Evolutionary conservation across 75 land plant genomes (phyloP).

Genomic region (Selaginella tamariscina): DNA sequence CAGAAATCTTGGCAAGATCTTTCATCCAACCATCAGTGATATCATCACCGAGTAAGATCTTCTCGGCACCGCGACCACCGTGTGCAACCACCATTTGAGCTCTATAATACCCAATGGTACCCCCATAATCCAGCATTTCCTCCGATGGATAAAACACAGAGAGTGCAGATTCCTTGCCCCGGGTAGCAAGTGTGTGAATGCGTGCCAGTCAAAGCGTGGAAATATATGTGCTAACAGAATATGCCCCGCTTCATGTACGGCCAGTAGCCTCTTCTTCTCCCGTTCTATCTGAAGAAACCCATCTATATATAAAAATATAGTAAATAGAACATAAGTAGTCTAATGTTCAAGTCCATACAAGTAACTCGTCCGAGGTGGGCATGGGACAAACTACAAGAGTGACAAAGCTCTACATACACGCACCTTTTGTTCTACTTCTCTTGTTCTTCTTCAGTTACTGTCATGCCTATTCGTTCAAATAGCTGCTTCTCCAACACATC

Average conservation of each 20-base stretch:
- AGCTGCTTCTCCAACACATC: conserved; percentile 90
- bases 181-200: conserved; percentile 82
- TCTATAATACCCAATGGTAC: conserved; percentile 79
- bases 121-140: conserved; percentile 57
- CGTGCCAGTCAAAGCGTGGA: conserved; percentile 96
- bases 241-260: conserved; percentile 99
- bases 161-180: conserved; percentile 86
- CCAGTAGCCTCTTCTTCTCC: conserved; percentile 68
- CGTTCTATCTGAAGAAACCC: background rate
- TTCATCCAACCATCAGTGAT: conserved; percentile 81
- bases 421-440: conserved; percentile 57
- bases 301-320: background rate
- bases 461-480: conserved; percentile 82
- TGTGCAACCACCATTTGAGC: conserved; percentile 99
- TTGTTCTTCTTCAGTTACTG: conserved; percentile 84
- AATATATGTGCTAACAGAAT: conserved; percentile 83
- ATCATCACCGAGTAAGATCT: conserved; percentile 62
- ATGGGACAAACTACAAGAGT: too few species aligned
- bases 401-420: too few species aligned
- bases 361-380: too few species aligned
- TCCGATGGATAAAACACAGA: conserved; percentile 85
- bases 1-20: conserved; percentile 69
- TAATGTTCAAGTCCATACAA: too few species aligned
- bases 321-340: background rate
- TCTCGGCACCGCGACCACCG: conserved; percentile 96